Percentiles rank a stretch among this genome's conserved stretches.
Conservation (phyloP, 1,284 basidiomycete genomes). For the Thecaphora thlaspeos region DNA sequence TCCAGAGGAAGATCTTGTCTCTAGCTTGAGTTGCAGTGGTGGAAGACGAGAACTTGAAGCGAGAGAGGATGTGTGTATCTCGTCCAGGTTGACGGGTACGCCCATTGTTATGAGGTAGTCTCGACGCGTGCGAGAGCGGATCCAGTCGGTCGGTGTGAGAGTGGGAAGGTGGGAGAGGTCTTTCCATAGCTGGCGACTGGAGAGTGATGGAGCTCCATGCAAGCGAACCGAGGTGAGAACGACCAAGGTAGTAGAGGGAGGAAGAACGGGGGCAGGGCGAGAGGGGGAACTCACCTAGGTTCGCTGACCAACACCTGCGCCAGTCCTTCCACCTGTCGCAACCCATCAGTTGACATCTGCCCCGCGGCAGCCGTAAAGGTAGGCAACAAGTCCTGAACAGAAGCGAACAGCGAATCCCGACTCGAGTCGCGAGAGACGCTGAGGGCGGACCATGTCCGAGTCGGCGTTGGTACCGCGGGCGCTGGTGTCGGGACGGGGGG, state of each 20-base stretch:
- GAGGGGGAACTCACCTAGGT: not conserved
- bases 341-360: slow-evolving; percentile 11
- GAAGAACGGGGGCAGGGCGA: too few species aligned
- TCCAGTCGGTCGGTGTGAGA: slow-evolving; percentile 47
- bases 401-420: slow-evolving; percentile 10
- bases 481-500: not conserved
- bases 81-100: slow-evolving; percentile 54
- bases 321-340: slow-evolving; percentile 42
- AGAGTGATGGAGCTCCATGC: slow-evolving; percentile 1
- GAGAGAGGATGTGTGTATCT: slow-evolving; percentile 32
- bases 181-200: slow-evolving; percentile 19
- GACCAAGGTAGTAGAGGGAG: too few species aligned
- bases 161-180: slow-evolving; percentile 23
- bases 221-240: too few species aligned
- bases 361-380: slow-evolving; percentile 18
- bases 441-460: slow-evolving; percentile 12
- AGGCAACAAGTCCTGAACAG: slow-evolving; percentile 15
- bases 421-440: slow-evolving; percentile 18
- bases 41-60: slow-evolving; percentile 23
- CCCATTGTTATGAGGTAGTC: slow-evolving; percentile 53
- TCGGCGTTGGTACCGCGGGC: slow-evolving; percentile 4
- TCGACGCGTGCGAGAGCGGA: slow-evolving; percentile 46
- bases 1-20: slow-evolving; percentile 2
- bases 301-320: slow-evolving; percentile 41
- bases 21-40: slow-evolving; percentile 43